phyloP scores from a whole-genome alignment of 345 rosid species.

The Corchorus olitorius region DNA sequence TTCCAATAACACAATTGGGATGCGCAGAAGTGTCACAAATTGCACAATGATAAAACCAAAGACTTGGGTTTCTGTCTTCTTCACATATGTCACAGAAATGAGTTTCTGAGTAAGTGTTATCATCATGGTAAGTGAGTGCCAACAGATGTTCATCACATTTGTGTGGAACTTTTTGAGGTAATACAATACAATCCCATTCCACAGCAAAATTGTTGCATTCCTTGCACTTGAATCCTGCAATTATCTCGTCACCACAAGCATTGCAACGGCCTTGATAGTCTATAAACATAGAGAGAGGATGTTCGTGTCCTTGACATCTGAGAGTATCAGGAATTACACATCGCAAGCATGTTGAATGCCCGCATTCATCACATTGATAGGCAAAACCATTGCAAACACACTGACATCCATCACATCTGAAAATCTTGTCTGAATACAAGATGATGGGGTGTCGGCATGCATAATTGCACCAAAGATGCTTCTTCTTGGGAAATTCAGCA shows the following conservation, averaged over 20 bases:
- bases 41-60: too few relatives aligned
- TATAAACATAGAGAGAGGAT: background rate
- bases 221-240: background rate
- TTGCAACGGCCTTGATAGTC: background rate
- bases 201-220: background rate
- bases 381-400: background rate
- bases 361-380: background rate
- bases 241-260: background rate
- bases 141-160: background rate
- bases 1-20: too few relatives aligned
- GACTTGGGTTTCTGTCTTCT: too few relatives aligned
- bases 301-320: background rate
- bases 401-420: fast-evolving
- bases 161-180: background rate
- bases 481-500: background rate
- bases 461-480: background rate
- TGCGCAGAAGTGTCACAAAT: too few relatives aligned
- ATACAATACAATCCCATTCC: fast-evolving
- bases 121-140: background rate
- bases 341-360: too few relatives aligned
- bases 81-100: too few relatives aligned
- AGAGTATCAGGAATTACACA: too few relatives aligned
- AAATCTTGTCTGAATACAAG: background rate
- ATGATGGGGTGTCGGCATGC: background rate
- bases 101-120: background rate